Base-by-base conservation (phyloP, 768 basidiomycete genomes). In the Pulveroboletus frians region DNA sequence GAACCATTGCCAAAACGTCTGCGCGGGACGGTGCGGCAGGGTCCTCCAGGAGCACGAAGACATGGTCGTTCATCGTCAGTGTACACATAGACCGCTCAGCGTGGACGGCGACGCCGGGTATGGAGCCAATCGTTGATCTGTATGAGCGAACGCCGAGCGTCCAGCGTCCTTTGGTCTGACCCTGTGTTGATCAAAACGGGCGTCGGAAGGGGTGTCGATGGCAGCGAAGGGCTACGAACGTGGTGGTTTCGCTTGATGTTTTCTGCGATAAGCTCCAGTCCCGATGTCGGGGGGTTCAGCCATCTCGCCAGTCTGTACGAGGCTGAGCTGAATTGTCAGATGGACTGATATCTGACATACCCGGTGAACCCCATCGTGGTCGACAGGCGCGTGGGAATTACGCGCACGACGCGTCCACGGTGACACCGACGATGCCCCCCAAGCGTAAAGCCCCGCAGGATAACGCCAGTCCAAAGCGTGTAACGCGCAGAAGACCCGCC, bases 21-120 rank as follows among this genome's bases (percentile, higher is more conserved):
- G 76, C 77, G 50, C 81, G 77, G 31, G 74, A 78, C 1, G 86
- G 88, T 9, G 85, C 85, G 9, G 75, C 69, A 30, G 85, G 84
- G 64, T 91, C 88, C 58, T 90, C 88, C 21, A 90, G 69, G 6
- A 83, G 75, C 20, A 89, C 87, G 62, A 88, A 91, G 21, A 86
- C 85, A 56, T 85, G 84, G 39, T 89, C 80, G 49, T 83, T 80
- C 84, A 89, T 85, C 2, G 85, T 86, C 17, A 91, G 73, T 15
- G 86, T 73, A 56, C 78, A 85, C 80, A 91, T 86, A 1, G 78
- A 77, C 27, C 88, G 77, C 61, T 90, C 88, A 3, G 76, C 68
- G 14, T 70, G 71, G 21, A 79, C 57, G 38, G 78, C 72, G 41
- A 76, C 57, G 10, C 78, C 78, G 4, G 76, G 74, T 43, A 75